Conservation (phyloP, 768 basidiomycete genomes). For the Lyophyllum semitale region DNA sequence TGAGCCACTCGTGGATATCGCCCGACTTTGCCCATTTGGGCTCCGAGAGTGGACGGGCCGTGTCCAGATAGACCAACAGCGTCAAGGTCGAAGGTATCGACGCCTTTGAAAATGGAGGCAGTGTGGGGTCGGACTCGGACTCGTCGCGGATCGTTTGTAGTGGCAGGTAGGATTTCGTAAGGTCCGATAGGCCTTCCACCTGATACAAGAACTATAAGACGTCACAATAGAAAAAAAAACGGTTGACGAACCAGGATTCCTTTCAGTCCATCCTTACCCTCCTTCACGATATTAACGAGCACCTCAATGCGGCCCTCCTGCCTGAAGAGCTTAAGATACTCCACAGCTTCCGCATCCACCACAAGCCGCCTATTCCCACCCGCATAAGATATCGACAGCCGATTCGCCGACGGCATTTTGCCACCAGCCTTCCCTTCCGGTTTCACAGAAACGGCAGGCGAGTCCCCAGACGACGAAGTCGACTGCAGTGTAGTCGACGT, state of each 20-base stretch:
- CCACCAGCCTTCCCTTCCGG: no score
- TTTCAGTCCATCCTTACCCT: constrained; percentile 57
- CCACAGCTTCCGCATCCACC: constrained; percentile 86
- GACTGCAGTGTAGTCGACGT: constrained; percentile 50
- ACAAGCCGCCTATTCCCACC: constrained; percentile 85
- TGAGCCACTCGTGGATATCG: constrained; percentile 91
- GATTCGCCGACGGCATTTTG: constrained; percentile 75
- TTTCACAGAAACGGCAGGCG: constrained; percentile 37
- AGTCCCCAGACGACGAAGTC: constrained; percentile 49
- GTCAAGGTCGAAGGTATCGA: constrained; percentile 55
- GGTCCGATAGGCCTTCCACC: constrained; percentile 76
- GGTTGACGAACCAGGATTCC: constrained; percentile 73
- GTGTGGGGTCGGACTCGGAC: constrained; percentile 55
- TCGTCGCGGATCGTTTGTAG: constrained; percentile 48
- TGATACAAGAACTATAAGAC: constrained; percentile 29
- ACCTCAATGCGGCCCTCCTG: constrained; percentile 88
- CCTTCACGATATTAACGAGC: constrained; percentile 56
- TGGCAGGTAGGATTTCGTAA: constrained; percentile 69
- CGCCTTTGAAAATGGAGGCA: constrained; percentile 72
- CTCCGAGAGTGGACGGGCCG: constrained; percentile 85
- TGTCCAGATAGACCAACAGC: constrained; percentile 83
- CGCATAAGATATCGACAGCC: constrained; percentile 95
- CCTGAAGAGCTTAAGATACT: constrained; percentile 77
- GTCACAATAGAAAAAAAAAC: background rate
- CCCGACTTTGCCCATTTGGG: constrained; percentile 97